These are phyloP conservation scores for Peronospora tabacina DNA, from an alignment of 352 stramenopile species.

Conservation along the genomic window DNA sequence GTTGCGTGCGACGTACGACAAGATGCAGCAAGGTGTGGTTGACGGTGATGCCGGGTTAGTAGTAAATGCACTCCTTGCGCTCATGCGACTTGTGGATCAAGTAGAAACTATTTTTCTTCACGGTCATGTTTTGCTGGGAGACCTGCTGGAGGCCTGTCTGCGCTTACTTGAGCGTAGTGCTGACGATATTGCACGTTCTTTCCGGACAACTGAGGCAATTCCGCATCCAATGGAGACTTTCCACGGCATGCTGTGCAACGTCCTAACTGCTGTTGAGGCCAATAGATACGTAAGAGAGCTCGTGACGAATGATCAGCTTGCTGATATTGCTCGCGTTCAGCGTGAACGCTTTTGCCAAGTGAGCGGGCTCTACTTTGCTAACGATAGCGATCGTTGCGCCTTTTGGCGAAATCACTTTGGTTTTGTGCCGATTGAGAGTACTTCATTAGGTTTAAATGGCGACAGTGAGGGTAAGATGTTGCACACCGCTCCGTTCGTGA, in stretches of 20 bases:
- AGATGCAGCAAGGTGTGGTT: slow-evolving; percentile 44
- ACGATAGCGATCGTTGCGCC: slow-evolving; percentile 28
- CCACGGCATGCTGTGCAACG: slow-evolving; percentile 64
- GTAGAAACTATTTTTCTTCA: slow-evolving; percentile 72
- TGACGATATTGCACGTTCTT: slow-evolving; percentile 33
- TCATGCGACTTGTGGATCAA: slow-evolving; percentile 64
- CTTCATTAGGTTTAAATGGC: slow-evolving; percentile 2
- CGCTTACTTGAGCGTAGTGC: slow-evolving; percentile 39
- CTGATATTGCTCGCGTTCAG: slow-evolving; percentile 54
- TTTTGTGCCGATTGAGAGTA: slow-evolving; percentile 39
- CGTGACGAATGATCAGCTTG: slow-evolving; percentile 42
- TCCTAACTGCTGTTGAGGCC: slow-evolving; percentile 55
- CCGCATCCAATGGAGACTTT: slow-evolving; percentile 66
- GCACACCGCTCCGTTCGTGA: slow-evolving; percentile 40
- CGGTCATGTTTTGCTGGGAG: slow-evolving; percentile 49
- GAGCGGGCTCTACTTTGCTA: slow-evolving; percentile 61
- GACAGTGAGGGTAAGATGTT: slow-evolving; percentile 25
- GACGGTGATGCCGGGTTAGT: slow-evolving; percentile 54
- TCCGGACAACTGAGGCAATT: slow-evolving; percentile 51
- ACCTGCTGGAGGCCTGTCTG: slow-evolving; percentile 50
- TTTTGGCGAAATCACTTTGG: slow-evolving; percentile 67
- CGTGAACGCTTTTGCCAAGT: slow-evolving; percentile 65
- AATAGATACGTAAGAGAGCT: slow-evolving; percentile 66
- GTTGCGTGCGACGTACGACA: slow-evolving; percentile 50
- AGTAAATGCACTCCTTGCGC: slow-evolving; percentile 50